Evolutionary conservation across 2,329 filamentous ascomycete genomes (phyloP).

Genomic region (Aspergillus sp.): DNA sequence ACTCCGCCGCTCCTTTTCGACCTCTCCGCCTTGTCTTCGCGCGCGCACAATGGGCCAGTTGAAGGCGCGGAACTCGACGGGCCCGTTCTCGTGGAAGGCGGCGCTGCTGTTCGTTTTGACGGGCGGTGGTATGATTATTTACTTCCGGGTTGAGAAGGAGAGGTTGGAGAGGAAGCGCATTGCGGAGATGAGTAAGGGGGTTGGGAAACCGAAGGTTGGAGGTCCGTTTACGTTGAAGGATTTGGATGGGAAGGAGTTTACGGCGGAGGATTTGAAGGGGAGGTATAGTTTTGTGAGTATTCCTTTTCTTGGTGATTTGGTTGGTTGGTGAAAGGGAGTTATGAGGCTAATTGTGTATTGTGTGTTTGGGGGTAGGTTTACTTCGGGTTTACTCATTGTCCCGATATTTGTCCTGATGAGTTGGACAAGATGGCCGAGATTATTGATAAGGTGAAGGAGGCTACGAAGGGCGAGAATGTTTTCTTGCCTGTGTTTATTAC

Average conservation of each 20-base stretch:
- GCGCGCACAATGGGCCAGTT: constrained; percentile 45
- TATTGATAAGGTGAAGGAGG: constrained; percentile 67
- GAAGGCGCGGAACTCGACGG: constrained; percentile 42
- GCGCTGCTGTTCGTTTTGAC: constrained; percentile 81
- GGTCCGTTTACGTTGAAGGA: constrained; percentile 81
- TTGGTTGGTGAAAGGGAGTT: too few species aligned
- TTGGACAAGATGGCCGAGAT: constrained; percentile 99
- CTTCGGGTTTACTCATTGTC: constrained; percentile 97
- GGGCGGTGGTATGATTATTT: constrained; percentile 76
- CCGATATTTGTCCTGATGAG: constrained; percentile 98
- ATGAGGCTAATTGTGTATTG: constrained; percentile 7
- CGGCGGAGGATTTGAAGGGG: constrained; percentile 79
- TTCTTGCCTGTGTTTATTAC: constrained; percentile 88
- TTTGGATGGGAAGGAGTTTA: constrained; percentile 76
- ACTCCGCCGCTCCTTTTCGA: constrained; percentile 30
- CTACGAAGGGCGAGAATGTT: constrained; percentile 41
- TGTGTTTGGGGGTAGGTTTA: constrained; percentile 66
- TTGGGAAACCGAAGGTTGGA: constrained; percentile 90
- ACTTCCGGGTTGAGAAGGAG: constrained; percentile 91
- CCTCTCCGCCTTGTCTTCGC: constrained; percentile 25
- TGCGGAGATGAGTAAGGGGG: constrained; percentile 88
- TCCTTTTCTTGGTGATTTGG: too few species aligned
- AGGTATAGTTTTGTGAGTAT: constrained; percentile 64
- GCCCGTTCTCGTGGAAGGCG: constrained; percentile 89
- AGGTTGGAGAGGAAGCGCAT: constrained; percentile 86